Percentiles rank a stretch among this genome's conserved stretches.
Evolutionary conservation across 2,329 filamentous ascomycete genomes (phyloP).

Genomic region (Aspergillus phoenicis): DNA sequence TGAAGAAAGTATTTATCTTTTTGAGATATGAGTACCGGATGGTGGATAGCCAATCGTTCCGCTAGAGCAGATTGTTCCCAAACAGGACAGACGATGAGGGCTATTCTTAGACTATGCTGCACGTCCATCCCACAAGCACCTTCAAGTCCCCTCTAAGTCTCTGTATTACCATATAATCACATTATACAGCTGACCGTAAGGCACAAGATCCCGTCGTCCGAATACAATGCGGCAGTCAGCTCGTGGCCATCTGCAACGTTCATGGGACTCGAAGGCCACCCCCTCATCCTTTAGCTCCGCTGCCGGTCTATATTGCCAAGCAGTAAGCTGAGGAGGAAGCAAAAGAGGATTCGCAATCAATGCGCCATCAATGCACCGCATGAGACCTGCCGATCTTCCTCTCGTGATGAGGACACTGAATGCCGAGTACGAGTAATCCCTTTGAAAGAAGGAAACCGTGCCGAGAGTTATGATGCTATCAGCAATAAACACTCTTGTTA

Average conservation of each 20-base stretch:
- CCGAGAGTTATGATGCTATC: background rate
- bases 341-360: background rate
- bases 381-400: background rate
- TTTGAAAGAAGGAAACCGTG: background rate
- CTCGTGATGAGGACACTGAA: background rate
- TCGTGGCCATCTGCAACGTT: background rate
- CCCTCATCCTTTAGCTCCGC: background rate
- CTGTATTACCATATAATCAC: background rate
- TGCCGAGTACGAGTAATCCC: background rate
- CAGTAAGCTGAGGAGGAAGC: background rate
- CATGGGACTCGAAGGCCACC: background rate
- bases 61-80: background rate
- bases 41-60: background rate
- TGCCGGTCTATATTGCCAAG: background rate
- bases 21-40: background rate
- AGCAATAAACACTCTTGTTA: background rate
- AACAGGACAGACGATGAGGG: background rate
- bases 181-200: background rate
- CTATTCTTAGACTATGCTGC: background rate
- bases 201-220: background rate
- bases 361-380: background rate
- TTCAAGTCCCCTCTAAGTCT: background rate
- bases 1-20: background rate
- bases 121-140: background rate
- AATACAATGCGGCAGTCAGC: background rate